phyloP scores from a whole-genome alignment of 2,329 filamentous ascomycete genomes.

The Botryotinia narcissicola region DNA sequence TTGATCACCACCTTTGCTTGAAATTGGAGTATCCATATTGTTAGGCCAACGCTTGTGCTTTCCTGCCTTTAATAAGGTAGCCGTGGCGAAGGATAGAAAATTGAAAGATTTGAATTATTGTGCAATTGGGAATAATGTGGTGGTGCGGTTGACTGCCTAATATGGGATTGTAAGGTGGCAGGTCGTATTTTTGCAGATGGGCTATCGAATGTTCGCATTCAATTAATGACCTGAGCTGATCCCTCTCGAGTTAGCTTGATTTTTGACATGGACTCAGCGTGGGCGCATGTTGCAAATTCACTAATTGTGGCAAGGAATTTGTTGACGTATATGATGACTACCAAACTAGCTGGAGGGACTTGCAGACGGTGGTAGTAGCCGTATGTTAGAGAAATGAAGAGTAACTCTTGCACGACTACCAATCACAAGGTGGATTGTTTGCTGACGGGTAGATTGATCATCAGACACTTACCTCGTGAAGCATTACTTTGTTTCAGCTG shows the following conservation, averaged over 20 bases:
- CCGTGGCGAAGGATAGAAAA: background rate
- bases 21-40: slow-evolving; percentile 35
- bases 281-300: slow-evolving; percentile 4
- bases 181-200: slow-evolving; percentile 3
- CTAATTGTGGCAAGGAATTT: background rate
- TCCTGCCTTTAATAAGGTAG: too few species aligned
- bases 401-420: slow-evolving; percentile 16
- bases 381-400: slow-evolving; percentile 5
- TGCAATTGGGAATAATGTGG: background rate
- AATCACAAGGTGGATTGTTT: slow-evolving; percentile 15
- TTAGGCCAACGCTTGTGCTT: background rate
- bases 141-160: background rate
- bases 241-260: background rate
- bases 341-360: background rate
- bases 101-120: background rate
- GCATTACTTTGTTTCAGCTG: slow-evolving; percentile 6
- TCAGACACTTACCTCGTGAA: slow-evolving; percentile 21
- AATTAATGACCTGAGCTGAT: background rate
- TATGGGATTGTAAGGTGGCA: background rate
- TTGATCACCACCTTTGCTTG: slow-evolving; percentile 30
- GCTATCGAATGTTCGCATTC: background rate
- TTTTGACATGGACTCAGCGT: background rate
- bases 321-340: background rate
- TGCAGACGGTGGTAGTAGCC: background rate
- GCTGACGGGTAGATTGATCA: slow-evolving; percentile 21